Evolutionary conservation across 495 filamentous ascomycete species (phyloP).

Genomic region (Penicillium canescens): DNA sequence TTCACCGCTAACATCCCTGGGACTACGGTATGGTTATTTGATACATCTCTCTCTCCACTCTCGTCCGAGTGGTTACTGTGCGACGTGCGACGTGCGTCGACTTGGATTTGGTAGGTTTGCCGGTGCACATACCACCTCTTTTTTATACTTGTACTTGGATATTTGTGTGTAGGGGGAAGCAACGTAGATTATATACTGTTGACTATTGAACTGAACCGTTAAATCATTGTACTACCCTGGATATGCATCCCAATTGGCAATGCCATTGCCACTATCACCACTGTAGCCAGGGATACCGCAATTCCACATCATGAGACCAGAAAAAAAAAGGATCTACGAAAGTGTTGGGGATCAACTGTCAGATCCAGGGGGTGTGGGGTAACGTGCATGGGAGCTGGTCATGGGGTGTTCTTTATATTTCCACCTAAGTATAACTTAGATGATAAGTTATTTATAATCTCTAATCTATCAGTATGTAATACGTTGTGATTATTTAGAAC

Average conservation of each 20-base stretch:
- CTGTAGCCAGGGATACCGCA: slow-evolving; percentile 2
- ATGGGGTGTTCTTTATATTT: slow-evolving; percentile 1
- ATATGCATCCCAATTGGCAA: neutral
- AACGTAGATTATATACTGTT: neutral
- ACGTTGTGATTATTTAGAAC: too few species aligned
- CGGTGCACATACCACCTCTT: slow-evolving; percentile 7
- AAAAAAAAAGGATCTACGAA: slow-evolving; percentile 22
- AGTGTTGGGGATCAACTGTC: slow-evolving; percentile 17
- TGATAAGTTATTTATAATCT: too few species aligned
- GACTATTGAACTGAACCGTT: neutral
- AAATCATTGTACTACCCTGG: neutral
- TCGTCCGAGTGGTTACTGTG: slow-evolving; percentile 8
- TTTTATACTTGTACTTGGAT: neutral
- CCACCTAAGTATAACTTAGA: neutral
- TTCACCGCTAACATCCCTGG: slow-evolving; percentile 11
- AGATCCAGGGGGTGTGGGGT: slow-evolving; percentile 16
- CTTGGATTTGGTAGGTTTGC: slow-evolving; percentile 10
- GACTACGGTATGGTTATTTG: neutral
- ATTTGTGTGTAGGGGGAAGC: too few species aligned
- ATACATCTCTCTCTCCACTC: slow-evolving; percentile 6
- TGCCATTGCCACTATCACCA: neutral
- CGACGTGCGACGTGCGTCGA: neutral
- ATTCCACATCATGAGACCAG: slow-evolving; percentile 24
- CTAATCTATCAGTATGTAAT: too few species aligned
- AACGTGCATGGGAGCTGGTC: neutral